A percentile compares a stretch with the other conserved stretches of the same genome.
These are phyloP conservation scores for Cetraspora pellucida DNA, from an alignment of 192 early-diverging fungal species.

Conservation along the genomic window DNA sequence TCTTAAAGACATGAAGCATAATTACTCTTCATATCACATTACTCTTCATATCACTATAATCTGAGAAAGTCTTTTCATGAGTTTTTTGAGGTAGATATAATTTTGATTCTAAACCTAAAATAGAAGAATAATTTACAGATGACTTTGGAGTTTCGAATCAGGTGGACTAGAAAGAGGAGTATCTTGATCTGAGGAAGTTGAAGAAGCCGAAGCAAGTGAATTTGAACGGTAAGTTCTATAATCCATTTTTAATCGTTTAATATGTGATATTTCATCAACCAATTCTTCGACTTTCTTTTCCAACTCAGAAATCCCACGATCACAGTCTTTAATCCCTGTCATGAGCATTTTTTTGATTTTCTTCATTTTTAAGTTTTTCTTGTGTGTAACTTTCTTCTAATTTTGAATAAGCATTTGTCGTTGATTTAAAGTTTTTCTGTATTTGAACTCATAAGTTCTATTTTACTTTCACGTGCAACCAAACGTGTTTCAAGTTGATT, in stretches of 20 bases:
- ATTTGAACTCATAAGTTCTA: background rate
- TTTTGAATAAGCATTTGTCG: background rate
- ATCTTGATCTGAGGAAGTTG: background rate
- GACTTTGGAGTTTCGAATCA: background rate
- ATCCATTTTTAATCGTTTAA: background rate
- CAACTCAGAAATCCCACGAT: slow-evolving; percentile 5
- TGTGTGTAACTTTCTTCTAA: background rate
- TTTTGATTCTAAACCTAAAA: slow-evolving; percentile 3
- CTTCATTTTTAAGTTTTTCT: background rate
- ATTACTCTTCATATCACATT: too few species aligned
- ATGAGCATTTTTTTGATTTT: background rate
- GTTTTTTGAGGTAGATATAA: slow-evolving; percentile 12
- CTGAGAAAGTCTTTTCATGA: background rate
- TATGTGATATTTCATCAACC: background rate
- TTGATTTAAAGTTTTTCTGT: slow-evolving; percentile 18
- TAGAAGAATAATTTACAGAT: too few species aligned
- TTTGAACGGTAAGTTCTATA: background rate
- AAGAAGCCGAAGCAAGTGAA: background rate
- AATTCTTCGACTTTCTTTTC: slow-evolving; percentile 20
- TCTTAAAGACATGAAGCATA: slow-evolving; percentile 20
- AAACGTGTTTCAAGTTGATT: slow-evolving; percentile 38
- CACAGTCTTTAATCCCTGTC: background rate
- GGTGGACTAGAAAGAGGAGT: too few species aligned
- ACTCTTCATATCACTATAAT: slow-evolving; percentile 24
- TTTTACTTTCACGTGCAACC: slow-evolving; percentile 22